Conservation (phyloP, 192 early-diverging fungal genomes). For the Coemansia interrupta region DNA sequence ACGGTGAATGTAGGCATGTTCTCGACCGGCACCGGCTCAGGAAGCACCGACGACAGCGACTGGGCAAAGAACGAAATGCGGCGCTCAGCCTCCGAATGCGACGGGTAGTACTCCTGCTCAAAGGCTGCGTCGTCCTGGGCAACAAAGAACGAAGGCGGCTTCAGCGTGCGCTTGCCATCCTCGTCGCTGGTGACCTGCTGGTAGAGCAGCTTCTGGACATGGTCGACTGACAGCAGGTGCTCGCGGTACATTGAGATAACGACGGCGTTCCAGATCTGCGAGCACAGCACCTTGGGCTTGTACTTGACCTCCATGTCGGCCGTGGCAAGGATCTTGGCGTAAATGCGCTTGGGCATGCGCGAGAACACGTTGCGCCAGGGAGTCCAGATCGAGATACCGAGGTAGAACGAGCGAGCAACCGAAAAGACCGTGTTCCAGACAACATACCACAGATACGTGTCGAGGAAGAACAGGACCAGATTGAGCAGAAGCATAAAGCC, state of each 20-base stretch:
- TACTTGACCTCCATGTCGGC: slow-evolving; percentile 73
- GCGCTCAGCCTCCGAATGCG: slow-evolving; percentile 76
- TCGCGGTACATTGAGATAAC: slow-evolving; percentile 81
- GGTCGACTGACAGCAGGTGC: slow-evolving; percentile 70
- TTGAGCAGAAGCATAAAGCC: slow-evolving; percentile 72
- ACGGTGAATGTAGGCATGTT: slow-evolving; percentile 86
- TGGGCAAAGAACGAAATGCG: slow-evolving; percentile 84
- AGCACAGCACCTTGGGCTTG: slow-evolving; percentile 73
- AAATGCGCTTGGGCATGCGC: slow-evolving; percentile 74
- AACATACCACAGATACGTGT: slow-evolving; percentile 86
- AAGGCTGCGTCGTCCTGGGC: slow-evolving; percentile 71
- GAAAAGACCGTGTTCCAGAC: slow-evolving; percentile 82
- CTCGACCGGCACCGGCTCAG: slow-evolving; percentile 71
- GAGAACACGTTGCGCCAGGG: slow-evolving; percentile 79
- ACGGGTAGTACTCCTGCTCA: slow-evolving; percentile 67
- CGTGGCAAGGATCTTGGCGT: slow-evolving; percentile 68
- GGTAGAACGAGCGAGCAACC: slow-evolving; percentile 68
- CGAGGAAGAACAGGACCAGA: slow-evolving; percentile 73
- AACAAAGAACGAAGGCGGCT: slow-evolving; percentile 74
- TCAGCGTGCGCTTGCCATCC: slow-evolving; percentile 64
- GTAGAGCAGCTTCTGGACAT: slow-evolving; percentile 71
- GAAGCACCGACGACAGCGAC: slow-evolving; percentile 75
- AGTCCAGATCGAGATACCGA: slow-evolving; percentile 78
- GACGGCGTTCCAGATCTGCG: slow-evolving; percentile 83
- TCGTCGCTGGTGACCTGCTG: slow-evolving; percentile 65